A percentile compares a stretch with the other conserved stretches of the same genome.
Evolutionary conservation across 768 basidiomycete species (phyloP).

Genomic region (Lentinula aciculospora): DNA sequence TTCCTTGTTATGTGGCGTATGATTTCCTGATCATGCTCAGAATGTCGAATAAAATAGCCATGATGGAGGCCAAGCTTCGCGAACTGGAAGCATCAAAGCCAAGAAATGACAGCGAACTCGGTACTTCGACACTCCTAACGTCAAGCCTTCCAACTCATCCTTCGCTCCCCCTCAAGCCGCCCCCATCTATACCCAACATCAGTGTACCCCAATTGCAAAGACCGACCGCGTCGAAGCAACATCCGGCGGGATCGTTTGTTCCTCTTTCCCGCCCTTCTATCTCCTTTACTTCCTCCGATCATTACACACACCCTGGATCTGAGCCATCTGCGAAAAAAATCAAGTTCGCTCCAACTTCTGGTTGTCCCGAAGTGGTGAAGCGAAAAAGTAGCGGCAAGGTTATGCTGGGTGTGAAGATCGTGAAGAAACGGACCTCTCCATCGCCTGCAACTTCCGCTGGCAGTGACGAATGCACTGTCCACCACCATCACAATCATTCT

Average conservation of each 20-base stretch:
- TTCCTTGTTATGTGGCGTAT: neutral
- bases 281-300: neutral
- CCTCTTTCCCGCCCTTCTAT: neutral
- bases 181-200: neutral
- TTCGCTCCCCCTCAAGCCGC: slow-evolving; percentile 8
- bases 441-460: neutral
- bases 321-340: neutral
- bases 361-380: neutral
- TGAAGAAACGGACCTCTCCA: slow-evolving; percentile 2
- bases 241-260: neutral
- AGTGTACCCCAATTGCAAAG: neutral
- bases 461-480: neutral
- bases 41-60: slow-evolving; percentile 85
- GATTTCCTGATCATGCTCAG: slow-evolving; percentile 30
- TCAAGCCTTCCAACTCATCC: slow-evolving; percentile 6
- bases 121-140: slow-evolving; percentile 1
- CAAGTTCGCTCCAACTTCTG: neutral
- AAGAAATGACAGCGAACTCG: slow-evolving; percentile 6
- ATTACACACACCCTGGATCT: neutral
- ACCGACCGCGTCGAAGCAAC: neutral
- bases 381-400: neutral
- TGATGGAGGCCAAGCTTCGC: slow-evolving; percentile 92
- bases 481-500: neutral
- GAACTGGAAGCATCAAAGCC: slow-evolving; percentile 55
- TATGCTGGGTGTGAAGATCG: slow-evolving; percentile 2